Conservation (phyloP, 2,329 filamentous ascomycete species). For the Aspergillus sp. region DNA sequence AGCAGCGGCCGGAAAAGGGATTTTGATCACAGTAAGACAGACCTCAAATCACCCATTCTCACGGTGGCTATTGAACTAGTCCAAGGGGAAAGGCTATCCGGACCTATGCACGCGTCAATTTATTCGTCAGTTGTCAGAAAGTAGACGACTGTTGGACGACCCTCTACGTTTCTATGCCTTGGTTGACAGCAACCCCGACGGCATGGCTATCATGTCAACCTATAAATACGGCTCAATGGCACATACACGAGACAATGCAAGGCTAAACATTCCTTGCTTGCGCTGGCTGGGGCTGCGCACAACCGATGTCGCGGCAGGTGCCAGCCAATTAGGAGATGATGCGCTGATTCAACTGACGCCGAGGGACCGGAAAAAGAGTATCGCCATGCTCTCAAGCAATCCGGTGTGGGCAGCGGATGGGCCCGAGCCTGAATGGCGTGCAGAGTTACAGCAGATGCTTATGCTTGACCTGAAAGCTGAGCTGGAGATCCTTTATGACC, state of each 20-base stretch:
- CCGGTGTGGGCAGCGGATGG: constrained; percentile 46
- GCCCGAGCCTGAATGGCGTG: constrained; percentile 46
- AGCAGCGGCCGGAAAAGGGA: constrained; percentile 44
- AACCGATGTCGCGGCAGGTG: constrained; percentile 35
- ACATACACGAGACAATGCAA: constrained; percentile 54
- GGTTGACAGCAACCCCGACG: constrained; percentile 63
- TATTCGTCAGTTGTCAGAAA: constrained; percentile 46
- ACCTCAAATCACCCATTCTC: not conserved
- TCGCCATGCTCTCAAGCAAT: constrained; percentile 51
- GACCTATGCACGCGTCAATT: constrained; percentile 59
- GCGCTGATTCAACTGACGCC: constrained; percentile 48
- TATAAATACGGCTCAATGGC: constrained; percentile 62
- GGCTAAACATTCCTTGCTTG: constrained; percentile 48
- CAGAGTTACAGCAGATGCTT: constrained; percentile 61
- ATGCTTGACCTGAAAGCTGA: constrained; percentile 63
- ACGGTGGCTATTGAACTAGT: not conserved
- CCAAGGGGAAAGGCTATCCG: constrained; percentile 64
- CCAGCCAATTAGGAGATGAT: constrained; percentile 21
- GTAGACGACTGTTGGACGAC: constrained; percentile 18
- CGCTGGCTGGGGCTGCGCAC: constrained; percentile 60
- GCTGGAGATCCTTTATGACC: constrained; percentile 55
- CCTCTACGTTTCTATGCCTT: constrained; percentile 52
- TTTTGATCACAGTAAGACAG: constrained; percentile 55
- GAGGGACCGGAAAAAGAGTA: constrained; percentile 56
- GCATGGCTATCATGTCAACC: constrained; percentile 61